phyloP scores from a whole-genome alignment of 352 stramenopile genomes.

The Pythium monospermum region DNA sequence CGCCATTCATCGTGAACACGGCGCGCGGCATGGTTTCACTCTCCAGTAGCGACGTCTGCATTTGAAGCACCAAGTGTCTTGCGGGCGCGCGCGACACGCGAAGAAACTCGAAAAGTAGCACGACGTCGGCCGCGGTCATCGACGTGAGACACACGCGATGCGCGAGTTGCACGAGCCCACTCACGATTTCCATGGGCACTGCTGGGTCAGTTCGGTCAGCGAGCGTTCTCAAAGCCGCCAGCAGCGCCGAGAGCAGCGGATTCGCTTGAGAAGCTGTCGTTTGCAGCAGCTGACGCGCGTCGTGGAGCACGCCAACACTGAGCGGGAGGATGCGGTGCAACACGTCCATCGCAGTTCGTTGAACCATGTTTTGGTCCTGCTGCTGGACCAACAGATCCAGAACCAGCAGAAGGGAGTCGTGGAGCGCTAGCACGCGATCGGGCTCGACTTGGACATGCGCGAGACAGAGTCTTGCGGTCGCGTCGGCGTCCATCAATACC shows the following conservation, averaged over 20 bases:
- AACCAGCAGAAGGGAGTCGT: conserved; percentile 13
- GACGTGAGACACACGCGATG: conserved; percentile 47
- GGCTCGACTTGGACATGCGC: conserved; percentile 11
- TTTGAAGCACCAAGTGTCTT: conserved; percentile 46
- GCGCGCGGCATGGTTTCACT: conserved; percentile 50
- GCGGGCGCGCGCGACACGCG: conserved; percentile 39
- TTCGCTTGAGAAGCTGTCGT: conserved; percentile 13
- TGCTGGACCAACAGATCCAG: conserved; percentile 12
- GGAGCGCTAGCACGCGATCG: conserved; percentile 18
- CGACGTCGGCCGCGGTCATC: conserved; percentile 49
- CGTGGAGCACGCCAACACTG: conserved; percentile 15
- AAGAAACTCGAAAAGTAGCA: conserved; percentile 74
- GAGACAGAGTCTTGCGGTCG: conserved; percentile 1
- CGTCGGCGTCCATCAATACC: conserved; percentile 16
- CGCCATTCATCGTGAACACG: conserved; percentile 66
- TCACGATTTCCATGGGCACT: conserved; percentile 25
- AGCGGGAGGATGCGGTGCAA: conserved; percentile 11
- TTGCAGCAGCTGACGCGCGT: conserved; percentile 11
- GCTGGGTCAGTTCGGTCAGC: conserved; percentile 22
- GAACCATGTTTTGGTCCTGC: conserved; percentile 1
- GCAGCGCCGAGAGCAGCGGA: conserved; percentile 42
- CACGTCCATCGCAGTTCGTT: not conserved
- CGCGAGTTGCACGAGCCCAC: conserved; percentile 39
- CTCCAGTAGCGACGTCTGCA: conserved; percentile 48
- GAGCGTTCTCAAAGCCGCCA: conserved; percentile 38